A percentile compares a stretch with the other conserved stretches of the same genome.
phyloP scores from a whole-genome alignment of 306 rosid genomes.

The Corylus avellana region DNA sequence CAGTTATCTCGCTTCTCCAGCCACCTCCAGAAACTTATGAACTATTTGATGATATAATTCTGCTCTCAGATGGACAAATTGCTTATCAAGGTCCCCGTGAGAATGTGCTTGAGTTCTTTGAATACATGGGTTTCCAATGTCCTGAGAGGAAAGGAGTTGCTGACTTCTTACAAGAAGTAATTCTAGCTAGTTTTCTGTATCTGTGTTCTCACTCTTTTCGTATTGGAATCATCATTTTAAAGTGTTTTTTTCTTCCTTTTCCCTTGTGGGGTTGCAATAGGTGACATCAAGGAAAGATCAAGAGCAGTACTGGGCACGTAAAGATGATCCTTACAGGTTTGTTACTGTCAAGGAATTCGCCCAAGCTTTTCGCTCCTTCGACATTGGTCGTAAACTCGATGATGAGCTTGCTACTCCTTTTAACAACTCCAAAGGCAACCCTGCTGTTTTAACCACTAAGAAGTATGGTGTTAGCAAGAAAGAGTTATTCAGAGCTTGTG shows the following conservation, averaged over 20 bases:
- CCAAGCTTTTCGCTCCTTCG: conserved; percentile 76
- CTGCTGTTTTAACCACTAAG: conserved; percentile 59
- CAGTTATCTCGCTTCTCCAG: conserved; percentile 80
- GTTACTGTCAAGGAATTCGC: conserved; percentile 60
- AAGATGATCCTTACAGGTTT: conserved; percentile 64
- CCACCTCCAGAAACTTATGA: conserved; percentile 95
- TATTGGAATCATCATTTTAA: neutral
- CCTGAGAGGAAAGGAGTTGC: conserved; percentile 94
- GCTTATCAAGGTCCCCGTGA: conserved; percentile 90
- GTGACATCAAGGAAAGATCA: conserved; percentile 93
- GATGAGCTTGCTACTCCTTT: conserved; percentile 78
- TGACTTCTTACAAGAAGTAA: conserved; percentile 89
- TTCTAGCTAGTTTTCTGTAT: conserved; percentile 3
- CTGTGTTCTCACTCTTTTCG: neutral
- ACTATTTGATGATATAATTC: conserved; percentile 79
- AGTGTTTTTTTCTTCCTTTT: neutral
- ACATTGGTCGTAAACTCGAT: conserved; percentile 64
- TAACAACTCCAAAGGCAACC: conserved; percentile 72
- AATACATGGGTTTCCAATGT: conserved; percentile 74
- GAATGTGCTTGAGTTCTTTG: conserved; percentile 76
- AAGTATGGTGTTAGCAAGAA: conserved; percentile 68
- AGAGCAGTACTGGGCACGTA: conserved; percentile 77
- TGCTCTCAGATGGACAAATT: conserved; percentile 83
- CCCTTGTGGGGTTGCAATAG: conserved; percentile 32
- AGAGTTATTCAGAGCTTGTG: conserved; percentile 72